These are phyloP conservation scores for Lomentospora prolificans DNA, from an alignment of 2,329 filamentous ascomycete genomes.

Conservation along the genomic window DNA sequence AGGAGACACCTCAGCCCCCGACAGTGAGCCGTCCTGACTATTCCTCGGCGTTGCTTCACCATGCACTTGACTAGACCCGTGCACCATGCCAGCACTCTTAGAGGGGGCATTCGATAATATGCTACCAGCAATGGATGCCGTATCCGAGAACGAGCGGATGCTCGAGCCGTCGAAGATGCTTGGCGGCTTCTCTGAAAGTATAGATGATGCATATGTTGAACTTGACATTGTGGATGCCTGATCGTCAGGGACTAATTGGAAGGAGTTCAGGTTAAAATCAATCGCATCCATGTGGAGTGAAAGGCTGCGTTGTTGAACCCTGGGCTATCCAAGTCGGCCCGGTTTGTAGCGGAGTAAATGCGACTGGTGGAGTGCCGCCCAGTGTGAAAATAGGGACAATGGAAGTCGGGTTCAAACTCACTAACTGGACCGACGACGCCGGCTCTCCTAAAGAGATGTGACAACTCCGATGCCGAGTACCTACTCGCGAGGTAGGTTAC, in stretches of 20 bases:
- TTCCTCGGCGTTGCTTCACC: slow-evolving; percentile 15
- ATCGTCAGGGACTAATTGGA: slow-evolving; percentile 18
- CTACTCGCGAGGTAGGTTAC: slow-evolving; percentile 15
- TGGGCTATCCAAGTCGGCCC: too few relatives aligned
- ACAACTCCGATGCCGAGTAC: slow-evolving; percentile 13
- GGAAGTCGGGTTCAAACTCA: slow-evolving; percentile 10
- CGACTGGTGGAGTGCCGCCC: background rate
- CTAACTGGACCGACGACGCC: slow-evolving; percentile 19
- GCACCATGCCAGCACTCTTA: slow-evolving; percentile 14
- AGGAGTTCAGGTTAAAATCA: slow-evolving; percentile 2
- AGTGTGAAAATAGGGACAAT: background rate
- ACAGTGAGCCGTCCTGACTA: slow-evolving; percentile 14
- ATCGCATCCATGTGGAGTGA: background rate
- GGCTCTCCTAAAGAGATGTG: slow-evolving; percentile 14
- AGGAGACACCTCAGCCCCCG: slow-evolving; percentile 8
- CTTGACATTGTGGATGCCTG: slow-evolving; percentile 24
- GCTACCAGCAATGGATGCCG: slow-evolving; percentile 27
- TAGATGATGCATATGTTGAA: slow-evolving; percentile 22
- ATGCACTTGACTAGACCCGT: slow-evolving; percentile 11
- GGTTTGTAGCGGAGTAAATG: too few relatives aligned
- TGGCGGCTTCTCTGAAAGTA: slow-evolving; percentile 24
- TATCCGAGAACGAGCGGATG: slow-evolving; percentile 28
- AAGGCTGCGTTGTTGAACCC: background rate
- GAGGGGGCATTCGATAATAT: slow-evolving; percentile 31
- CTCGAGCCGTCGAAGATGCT: slow-evolving; percentile 27